Percentiles rank a stretch among this genome's conserved stretches.
Evolutionary conservation across 257 asterid species (phyloP).

Genomic region (Solanum bulbocastanum): DNA sequence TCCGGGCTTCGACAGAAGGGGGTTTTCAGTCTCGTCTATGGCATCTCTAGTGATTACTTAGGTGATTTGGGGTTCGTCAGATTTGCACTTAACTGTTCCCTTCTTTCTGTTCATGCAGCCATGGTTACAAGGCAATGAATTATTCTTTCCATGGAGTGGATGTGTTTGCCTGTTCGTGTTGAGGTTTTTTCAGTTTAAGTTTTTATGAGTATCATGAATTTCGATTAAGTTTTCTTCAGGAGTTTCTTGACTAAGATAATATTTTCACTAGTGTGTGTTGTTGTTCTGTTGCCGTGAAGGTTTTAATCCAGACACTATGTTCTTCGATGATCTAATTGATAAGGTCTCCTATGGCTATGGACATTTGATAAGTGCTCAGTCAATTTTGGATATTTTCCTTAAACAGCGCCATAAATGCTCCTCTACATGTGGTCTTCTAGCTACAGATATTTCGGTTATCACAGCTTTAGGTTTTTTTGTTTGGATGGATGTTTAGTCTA

Average conservation of each 20-base stretch:
- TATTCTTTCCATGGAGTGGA: neutral
- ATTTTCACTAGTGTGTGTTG: neutral
- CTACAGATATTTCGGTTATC: neutral
- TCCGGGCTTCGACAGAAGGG: neutral
- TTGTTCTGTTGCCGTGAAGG: neutral
- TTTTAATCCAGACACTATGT: neutral
- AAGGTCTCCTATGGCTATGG: neutral
- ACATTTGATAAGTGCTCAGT: neutral
- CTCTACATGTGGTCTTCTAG: neutral
- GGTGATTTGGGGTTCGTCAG: neutral
- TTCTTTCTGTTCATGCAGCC: neutral
- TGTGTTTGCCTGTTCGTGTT: neutral
- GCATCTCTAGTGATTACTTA: neutral
- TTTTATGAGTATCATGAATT: neutral
- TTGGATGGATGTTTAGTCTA: neutral
- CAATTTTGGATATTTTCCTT: neutral
- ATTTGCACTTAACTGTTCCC: neutral
- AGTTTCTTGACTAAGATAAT: neutral
- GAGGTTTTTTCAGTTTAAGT: neutral
- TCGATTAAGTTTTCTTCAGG: neutral
- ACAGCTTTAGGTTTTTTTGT: neutral
- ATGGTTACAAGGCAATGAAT: neutral
- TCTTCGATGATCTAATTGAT: neutral
- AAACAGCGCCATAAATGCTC: neutral
- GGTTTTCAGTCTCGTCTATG: too few species aligned